Evolutionary conservation across 305 asterid species (phyloP), one percentile per base, ranked within the genome.

Genomic region (Fraxinus latifolia): DNA sequence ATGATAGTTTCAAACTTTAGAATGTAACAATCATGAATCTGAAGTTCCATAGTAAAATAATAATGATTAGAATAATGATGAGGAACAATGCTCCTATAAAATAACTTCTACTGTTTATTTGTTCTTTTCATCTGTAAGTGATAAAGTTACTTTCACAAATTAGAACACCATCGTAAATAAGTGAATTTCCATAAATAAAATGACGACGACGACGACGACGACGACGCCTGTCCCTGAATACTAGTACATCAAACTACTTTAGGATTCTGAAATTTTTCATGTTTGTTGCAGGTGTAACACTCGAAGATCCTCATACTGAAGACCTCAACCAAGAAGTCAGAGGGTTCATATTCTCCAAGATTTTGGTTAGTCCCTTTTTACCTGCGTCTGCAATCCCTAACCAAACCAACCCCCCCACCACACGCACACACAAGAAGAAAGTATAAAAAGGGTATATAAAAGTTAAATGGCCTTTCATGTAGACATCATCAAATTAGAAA

Each of bases 271-370:
- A 81, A 74, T 6, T 71, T 84, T 79, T 82, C 32, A 19, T 76
- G 37, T 76, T 83, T 82, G 83, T 81, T 84, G 81, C 97, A 96
- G 99, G 98, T 81, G 96, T 94, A 80, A 96, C 96, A 83, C 98
- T 96, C 29, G 99, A 96, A 89, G 99, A 96, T 87, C 99, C 99
- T 84, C 98, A 93, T 77, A 96, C 95, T 47, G 99, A 96, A 89
- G 99, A 96, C 87, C 97, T 96, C 85, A 94, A 94, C 90, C 99
- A 94, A 92, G 99, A 96, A 82, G 98, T 91, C 85, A 92, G 98
- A 86, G 99, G 98, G 81, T 96, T 94, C 90, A 90, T 93, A 83
- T 96, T 96, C 93, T 96, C 99, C 83, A 90, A 79, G 83, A 93
- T 93, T 89, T 84, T 94, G 98, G 99, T 96, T 83, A 83, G 94